These are phyloP conservation scores for Clohesyomyces aquaticus DNA, from an alignment of 495 filamentous ascomycete genomes.

Conservation along the genomic window DNA sequence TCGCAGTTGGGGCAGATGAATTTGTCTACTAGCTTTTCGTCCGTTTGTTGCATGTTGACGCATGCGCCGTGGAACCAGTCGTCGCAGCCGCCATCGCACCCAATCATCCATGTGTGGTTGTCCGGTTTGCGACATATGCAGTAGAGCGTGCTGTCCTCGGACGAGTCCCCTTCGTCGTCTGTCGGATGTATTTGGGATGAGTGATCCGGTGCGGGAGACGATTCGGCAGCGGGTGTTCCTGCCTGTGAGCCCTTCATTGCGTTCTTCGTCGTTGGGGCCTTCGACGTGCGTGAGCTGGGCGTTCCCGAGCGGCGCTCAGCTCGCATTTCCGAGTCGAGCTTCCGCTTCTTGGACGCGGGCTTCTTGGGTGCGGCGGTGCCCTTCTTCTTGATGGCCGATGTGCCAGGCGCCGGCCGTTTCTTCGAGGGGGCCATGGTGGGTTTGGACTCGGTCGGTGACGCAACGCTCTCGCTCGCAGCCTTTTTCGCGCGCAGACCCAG, in stretches of 20 bases:
- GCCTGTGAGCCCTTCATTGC: slow-evolving; percentile 48
- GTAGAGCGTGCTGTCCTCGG: slow-evolving; percentile 55
- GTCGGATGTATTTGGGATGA: slow-evolving; percentile 48
- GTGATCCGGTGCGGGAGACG: slow-evolving; percentile 45
- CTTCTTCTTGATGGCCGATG: slow-evolving; percentile 39
- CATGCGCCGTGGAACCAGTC: slow-evolving; percentile 78
- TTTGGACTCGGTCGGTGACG: slow-evolving; percentile 39
- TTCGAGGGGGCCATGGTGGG: slow-evolving; percentile 33
- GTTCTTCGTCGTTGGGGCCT: slow-evolving; percentile 50
- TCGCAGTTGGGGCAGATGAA: slow-evolving; percentile 72
- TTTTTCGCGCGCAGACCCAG: slow-evolving; percentile 41
- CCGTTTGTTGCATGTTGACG: slow-evolving; percentile 63
- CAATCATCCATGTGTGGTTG: slow-evolving; percentile 78
- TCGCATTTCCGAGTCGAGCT: slow-evolving; percentile 57
- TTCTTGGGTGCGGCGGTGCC: slow-evolving; percentile 51
- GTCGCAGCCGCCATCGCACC: slow-evolving; percentile 70
- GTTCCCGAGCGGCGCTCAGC: slow-evolving; percentile 46
- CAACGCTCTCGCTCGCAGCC: slow-evolving; percentile 23
- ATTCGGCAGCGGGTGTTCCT: slow-evolving; percentile 49
- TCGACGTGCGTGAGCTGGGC: slow-evolving; percentile 55
- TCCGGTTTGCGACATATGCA: slow-evolving; percentile 74
- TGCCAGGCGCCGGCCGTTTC: slow-evolving; percentile 45
- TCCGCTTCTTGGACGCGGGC: slow-evolving; percentile 61
- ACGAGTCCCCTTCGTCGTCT: slow-evolving; percentile 40
- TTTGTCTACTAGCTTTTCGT: slow-evolving; percentile 67